These are phyloP conservation scores for Pestalotiopsis sp. DNA, from an alignment of 2,329 filamentous ascomycete species.

Conservation along the genomic window DNA sequence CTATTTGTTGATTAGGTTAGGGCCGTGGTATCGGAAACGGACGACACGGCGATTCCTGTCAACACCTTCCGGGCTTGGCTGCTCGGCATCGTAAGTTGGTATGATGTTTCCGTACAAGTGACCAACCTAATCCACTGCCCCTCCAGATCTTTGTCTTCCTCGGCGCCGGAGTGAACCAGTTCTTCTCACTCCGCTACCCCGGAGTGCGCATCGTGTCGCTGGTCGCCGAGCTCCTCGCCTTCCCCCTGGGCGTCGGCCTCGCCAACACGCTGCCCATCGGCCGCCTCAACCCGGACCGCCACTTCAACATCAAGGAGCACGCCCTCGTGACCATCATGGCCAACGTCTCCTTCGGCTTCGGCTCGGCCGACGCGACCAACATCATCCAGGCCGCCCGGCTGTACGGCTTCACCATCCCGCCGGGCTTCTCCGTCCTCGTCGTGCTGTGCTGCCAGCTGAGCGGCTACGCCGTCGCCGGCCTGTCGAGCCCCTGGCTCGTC, in stretches of 20 bases:
- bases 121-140: neutral
- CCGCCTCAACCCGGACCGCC: conserved; percentile 41
- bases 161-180: conserved; percentile 49
- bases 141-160: conserved; percentile 43
- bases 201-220: conserved; percentile 46
- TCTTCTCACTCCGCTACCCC: conserved; percentile 49
- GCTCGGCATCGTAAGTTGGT: conserved; percentile 37
- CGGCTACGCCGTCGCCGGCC: conserved; percentile 51
- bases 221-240: conserved; percentile 47
- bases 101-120: neutral
- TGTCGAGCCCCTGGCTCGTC: conserved; percentile 45
- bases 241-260: conserved; percentile 41
- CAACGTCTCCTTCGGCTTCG: conserved; percentile 50
- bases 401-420: conserved; percentile 40
- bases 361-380: conserved; percentile 46
- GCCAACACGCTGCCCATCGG: conserved; percentile 41
- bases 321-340: conserved; percentile 49
- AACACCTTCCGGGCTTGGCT: conserved; percentile 51
- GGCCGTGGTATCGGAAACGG: conserved; percentile 34
- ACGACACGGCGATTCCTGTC: conserved; percentile 34
- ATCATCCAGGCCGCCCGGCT: conserved; percentile 44
- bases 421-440: conserved; percentile 26
- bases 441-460: conserved; percentile 28
- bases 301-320: conserved; percentile 51
- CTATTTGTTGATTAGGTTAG: conserved; percentile 17